These are phyloP conservation scores for Calonectria naviculata DNA, from an alignment of 2,329 filamentous ascomycete genomes.

Conservation along the genomic window DNA sequence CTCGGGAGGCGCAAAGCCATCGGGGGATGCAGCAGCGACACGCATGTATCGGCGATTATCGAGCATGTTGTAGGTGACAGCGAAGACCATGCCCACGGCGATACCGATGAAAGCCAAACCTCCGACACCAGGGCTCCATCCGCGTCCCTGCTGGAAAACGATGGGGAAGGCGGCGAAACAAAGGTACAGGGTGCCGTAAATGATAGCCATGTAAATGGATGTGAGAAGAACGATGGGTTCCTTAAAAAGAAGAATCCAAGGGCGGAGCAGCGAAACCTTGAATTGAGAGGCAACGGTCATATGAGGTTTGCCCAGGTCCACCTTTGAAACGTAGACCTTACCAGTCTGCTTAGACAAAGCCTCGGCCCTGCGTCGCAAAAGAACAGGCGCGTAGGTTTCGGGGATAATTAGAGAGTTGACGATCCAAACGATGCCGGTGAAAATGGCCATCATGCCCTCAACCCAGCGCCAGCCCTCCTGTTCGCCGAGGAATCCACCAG, in stretches of 20 bases:
- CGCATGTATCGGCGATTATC: constrained; percentile 65
- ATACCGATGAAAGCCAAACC: constrained; percentile 74
- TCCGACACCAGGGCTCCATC: constrained; percentile 68
- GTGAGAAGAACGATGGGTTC: constrained; percentile 76
- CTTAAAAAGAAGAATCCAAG: constrained; percentile 72
- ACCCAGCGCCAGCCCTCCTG: constrained; percentile 74
- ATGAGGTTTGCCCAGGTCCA: constrained; percentile 56
- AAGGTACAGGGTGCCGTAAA: constrained; percentile 66
- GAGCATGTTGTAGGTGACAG: constrained; percentile 62
- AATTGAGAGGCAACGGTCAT: constrained; percentile 60
- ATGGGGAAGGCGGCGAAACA: constrained; percentile 68
- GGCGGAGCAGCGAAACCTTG: constrained; percentile 67
- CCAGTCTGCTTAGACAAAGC: constrained; percentile 63
- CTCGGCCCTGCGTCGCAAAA: constrained; percentile 64
- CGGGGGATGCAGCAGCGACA: constrained; percentile 53
- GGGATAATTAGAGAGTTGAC: constrained; percentile 61
- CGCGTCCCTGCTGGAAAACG: constrained; percentile 68
- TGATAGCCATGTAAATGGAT: constrained; percentile 72
- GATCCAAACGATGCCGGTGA: constrained; percentile 69
- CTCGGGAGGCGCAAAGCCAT: constrained; percentile 72
- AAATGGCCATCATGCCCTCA: constrained; percentile 70
- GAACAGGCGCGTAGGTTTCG: constrained; percentile 69
- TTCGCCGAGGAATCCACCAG: constrained; percentile 71
- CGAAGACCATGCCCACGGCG: constrained; percentile 70
- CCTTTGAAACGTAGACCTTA: constrained; percentile 64